Conservation (phyloP, 352 stramenopile genomes). For the Paralagenidium karlingii region DNA sequence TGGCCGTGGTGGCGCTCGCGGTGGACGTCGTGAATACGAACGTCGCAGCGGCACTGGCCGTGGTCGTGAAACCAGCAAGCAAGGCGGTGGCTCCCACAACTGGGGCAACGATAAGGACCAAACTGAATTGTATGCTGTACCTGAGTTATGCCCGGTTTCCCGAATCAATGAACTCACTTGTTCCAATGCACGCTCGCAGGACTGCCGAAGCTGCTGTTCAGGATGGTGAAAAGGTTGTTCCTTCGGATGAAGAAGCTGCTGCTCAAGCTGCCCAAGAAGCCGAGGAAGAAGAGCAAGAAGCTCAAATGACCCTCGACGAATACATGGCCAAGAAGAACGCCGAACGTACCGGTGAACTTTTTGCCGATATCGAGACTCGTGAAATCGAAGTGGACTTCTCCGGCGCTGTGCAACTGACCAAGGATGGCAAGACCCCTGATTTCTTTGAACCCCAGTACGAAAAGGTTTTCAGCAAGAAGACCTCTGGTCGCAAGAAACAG, state of each 20-base stretch:
- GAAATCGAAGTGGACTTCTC: conserved; percentile 87
- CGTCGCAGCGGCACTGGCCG: conserved; percentile 91
- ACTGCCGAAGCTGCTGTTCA: conserved; percentile 20
- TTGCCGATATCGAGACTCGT: conserved; percentile 68
- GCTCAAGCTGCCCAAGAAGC: conserved; percentile 12
- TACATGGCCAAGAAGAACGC: conserved; percentile 78
- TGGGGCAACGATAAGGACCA: conserved; percentile 93
- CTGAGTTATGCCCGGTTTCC: neutral
- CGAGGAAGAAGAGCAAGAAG: conserved; percentile 67
- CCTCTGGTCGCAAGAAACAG: conserved; percentile 88
- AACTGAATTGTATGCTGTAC: conserved; percentile 66
- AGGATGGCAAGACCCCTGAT: conserved; percentile 81
- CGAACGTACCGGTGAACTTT: conserved; percentile 54
- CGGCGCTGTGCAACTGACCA: conserved; percentile 50
- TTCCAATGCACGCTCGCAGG: conserved; percentile 5
- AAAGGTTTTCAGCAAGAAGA: conserved; percentile 95
- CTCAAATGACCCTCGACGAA: conserved; percentile 73
- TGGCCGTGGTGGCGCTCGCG: conserved; percentile 30
- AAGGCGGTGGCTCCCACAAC: conserved; percentile 90
- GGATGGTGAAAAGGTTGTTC: conserved; percentile 10
- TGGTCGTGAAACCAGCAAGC: conserved; percentile 93
- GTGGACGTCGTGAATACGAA: conserved; percentile 76
- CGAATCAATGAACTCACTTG: neutral
- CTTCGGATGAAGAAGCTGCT: conserved; percentile 43
- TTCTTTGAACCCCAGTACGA: conserved; percentile 83